Conservation (phyloP, 192 early-diverging fungal species). For the Coemansia sp. region DNA sequence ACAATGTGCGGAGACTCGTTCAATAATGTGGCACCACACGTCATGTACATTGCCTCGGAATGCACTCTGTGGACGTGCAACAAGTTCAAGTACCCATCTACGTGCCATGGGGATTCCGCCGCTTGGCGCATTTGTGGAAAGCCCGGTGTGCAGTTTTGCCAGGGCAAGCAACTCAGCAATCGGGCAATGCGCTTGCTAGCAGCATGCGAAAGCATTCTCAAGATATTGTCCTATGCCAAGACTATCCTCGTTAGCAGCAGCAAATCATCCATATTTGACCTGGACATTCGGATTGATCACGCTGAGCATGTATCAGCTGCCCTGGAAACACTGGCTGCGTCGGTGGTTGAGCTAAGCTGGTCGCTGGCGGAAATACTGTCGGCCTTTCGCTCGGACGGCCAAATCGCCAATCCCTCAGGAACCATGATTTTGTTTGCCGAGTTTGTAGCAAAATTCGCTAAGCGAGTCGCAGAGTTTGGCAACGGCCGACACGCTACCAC, state of each 20-base stretch:
- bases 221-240: constrained; percentile 21
- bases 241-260: constrained; percentile 9
- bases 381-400: constrained; percentile 20
- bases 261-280: background rate
- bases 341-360: constrained; percentile 46
- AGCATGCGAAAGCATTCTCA: constrained; percentile 26
- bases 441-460: constrained; percentile 27
- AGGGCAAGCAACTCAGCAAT: constrained; percentile 23
- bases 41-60: constrained; percentile 37
- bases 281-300: constrained; percentile 8
- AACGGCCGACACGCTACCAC: background rate
- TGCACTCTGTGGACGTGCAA: constrained; percentile 23
- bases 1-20: constrained; percentile 27
- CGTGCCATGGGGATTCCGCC: background rate
- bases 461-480: constrained; percentile 27
- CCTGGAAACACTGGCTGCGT: constrained; percentile 25
- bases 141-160: background rate
- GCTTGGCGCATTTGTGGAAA: background rate
- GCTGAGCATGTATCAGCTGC: background rate
- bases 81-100: constrained; percentile 7
- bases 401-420: constrained; percentile 19
- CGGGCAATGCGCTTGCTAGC: constrained; percentile 37
- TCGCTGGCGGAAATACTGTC: constrained; percentile 28
- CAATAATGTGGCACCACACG: constrained; percentile 14
- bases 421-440: constrained; percentile 27